Conservation (phyloP, 148 eudicot species). For the Chenopodium suecicum region DNA sequence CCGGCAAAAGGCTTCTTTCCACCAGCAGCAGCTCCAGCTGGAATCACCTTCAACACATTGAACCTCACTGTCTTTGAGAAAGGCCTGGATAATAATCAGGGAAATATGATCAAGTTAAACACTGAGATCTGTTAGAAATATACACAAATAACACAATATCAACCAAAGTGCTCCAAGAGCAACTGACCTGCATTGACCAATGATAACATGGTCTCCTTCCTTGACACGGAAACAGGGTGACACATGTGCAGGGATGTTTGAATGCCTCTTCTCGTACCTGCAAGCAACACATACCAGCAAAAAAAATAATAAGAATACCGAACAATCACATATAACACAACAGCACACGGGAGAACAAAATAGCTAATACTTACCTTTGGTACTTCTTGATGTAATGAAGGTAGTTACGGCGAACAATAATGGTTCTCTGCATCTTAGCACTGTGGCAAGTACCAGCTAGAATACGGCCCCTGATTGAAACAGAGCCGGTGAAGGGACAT, state of each 20-base stretch:
- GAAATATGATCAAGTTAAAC: not conserved
- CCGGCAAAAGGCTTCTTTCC: slow-evolving; percentile 60
- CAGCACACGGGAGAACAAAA: not conserved
- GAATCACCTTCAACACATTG: slow-evolving; percentile 62
- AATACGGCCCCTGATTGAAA: slow-evolving; percentile 65
- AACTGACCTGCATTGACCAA: slow-evolving; percentile 59
- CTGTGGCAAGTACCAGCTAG: slow-evolving; percentile 74
- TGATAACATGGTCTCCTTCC: slow-evolving; percentile 61
- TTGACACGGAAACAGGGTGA: slow-evolving; percentile 65
- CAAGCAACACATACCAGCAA: not conserved
- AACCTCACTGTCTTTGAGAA: slow-evolving; percentile 61
- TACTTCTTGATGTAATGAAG: slow-evolving; percentile 67
- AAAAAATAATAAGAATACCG: not conserved
- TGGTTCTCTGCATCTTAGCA: slow-evolving; percentile 68
- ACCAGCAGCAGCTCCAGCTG: slow-evolving; percentile 54
- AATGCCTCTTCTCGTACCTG: slow-evolving; percentile 66
- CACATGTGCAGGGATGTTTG: slow-evolving; percentile 56
- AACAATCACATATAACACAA: not conserved
- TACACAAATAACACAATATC: too few species aligned
- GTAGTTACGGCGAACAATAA: slow-evolving; percentile 63
- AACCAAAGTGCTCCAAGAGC: not conserved
- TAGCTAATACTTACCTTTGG: slow-evolving; percentile 37
- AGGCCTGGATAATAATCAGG: slow-evolving; percentile 33
- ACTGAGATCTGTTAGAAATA: not conserved
- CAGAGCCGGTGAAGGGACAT: slow-evolving; percentile 67